Conservation (phyloP, 73 alveolate genomes). For the Paramecium bursaria region DNA sequence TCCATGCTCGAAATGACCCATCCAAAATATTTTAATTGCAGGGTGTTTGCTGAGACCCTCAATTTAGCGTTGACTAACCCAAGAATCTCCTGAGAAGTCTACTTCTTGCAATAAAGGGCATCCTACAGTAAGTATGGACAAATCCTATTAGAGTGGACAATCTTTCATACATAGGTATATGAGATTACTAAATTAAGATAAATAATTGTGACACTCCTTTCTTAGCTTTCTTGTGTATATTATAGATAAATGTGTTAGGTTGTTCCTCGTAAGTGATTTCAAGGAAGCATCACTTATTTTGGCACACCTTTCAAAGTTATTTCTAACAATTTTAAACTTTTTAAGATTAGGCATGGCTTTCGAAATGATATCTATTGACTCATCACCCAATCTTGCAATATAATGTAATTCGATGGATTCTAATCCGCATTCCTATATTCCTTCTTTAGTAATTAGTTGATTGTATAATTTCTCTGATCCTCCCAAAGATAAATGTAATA, state of each 20-base stretch:
- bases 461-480: slow-evolving; percentile 57
- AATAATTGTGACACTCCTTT: slow-evolving; percentile 29
- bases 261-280: not conserved
- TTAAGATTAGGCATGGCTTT: slow-evolving; percentile 1
- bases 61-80: slow-evolving; percentile 43
- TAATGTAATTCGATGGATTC: slow-evolving; percentile 29
- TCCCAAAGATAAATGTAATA: slow-evolving; percentile 52
- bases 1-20: slow-evolving; percentile 69
- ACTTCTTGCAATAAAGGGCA: slow-evolving; percentile 65
- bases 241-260: slow-evolving; percentile 34
- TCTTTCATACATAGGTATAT: slow-evolving; percentile 54
- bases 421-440: slow-evolving; percentile 23
- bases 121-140: slow-evolving; percentile 29
- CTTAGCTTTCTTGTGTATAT: slow-evolving; percentile 58
- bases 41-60: slow-evolving; percentile 59
- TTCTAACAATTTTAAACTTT: slow-evolving; percentile 42
- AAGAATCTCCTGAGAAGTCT: slow-evolving; percentile 64
- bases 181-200: slow-evolving; percentile 31
- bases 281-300: slow-evolving; percentile 64
- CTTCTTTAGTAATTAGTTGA: slow-evolving; percentile 17
- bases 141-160: slow-evolving; percentile 62
- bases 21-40: slow-evolving; percentile 48
- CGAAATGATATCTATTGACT: slow-evolving; percentile 45
- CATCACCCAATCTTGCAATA: slow-evolving; percentile 60
- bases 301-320: slow-evolving; percentile 66